phyloP scores from a whole-genome alignment of 2,329 filamentous ascomycete genomes.

The Pseudogymnoascus sp. region DNA sequence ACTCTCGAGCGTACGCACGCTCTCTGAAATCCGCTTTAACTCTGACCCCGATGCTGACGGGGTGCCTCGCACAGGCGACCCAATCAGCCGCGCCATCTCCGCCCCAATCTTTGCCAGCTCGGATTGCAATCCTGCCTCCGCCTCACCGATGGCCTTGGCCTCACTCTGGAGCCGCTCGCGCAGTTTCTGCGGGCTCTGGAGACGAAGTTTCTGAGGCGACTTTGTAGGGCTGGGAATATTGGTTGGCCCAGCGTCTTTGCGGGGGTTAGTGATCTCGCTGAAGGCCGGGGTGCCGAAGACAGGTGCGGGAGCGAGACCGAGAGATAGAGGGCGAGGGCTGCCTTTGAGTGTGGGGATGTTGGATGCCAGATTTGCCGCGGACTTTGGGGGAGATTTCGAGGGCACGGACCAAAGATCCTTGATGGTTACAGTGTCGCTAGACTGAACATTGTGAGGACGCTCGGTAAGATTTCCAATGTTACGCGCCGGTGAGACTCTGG shows the following conservation, averaged over 20 bases:
- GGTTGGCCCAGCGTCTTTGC: not conserved
- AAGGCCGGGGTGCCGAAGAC: not conserved
- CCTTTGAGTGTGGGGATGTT: conserved; percentile 24
- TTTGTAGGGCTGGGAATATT: not conserved
- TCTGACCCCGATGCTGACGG: not conserved
- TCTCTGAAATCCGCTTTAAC: conserved; percentile 39
- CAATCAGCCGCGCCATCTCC: conserved; percentile 56
- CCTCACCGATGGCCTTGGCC: conserved; percentile 62
- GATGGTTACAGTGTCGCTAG: conserved; percentile 18
- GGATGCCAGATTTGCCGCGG: conserved; percentile 21
- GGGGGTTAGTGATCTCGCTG: not conserved
- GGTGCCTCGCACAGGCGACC: conserved; percentile 23
- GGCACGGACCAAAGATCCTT: conserved; percentile 22
- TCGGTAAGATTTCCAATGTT: conserved; percentile 24
- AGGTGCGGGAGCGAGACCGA: not conserved
- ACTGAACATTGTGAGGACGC: conserved; percentile 24
- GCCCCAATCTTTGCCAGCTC: conserved; percentile 75
- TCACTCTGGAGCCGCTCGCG: conserved; percentile 80
- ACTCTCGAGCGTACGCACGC: conserved; percentile 59
- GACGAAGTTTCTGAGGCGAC: conserved; percentile 43
- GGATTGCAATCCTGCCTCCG: conserved; percentile 59
- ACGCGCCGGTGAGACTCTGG: conserved; percentile 13
- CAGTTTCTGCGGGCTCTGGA: conserved; percentile 65
- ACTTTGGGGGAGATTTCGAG: conserved; percentile 21
- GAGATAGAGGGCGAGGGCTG: conserved; percentile 12